Percentiles rank a stretch among this genome's conserved stretches.
Evolutionary conservation across 2,329 filamentous ascomycete species (phyloP).

Genomic region (Fusarium redolens): DNA sequence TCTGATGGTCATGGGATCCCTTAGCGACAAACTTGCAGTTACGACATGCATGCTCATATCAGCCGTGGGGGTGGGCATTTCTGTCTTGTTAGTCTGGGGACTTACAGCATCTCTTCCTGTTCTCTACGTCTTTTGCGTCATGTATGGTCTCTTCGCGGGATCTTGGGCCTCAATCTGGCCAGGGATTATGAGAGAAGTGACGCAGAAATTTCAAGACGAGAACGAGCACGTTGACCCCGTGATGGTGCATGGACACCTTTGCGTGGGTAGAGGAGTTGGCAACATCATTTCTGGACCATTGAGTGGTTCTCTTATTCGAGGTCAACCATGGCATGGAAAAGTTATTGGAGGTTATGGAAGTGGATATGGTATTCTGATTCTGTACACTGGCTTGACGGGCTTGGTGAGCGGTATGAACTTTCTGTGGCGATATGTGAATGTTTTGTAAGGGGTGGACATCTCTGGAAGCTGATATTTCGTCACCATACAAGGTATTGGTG

Average conservation of each 20-base stretch:
- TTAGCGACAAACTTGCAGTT: constrained; percentile 62
- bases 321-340: constrained; percentile 55
- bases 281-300: constrained; percentile 66
- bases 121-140: constrained; percentile 68
- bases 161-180: constrained; percentile 70
- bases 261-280: constrained; percentile 67
- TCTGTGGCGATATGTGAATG: constrained; percentile 26
- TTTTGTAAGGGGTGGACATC: background rate
- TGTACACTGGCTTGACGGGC: constrained; percentile 61
- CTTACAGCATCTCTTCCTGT: constrained; percentile 59
- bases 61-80: constrained; percentile 62
- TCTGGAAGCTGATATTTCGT: background rate
- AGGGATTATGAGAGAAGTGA: constrained; percentile 58
- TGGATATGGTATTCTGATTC: constrained; percentile 64
- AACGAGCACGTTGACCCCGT: constrained; percentile 49
- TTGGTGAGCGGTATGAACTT: constrained; percentile 33
- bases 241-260: constrained; percentile 66
- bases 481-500: background rate
- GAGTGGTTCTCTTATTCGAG: constrained; percentile 61
- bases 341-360: constrained; percentile 59
- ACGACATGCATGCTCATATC: constrained; percentile 64
- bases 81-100: constrained; percentile 70
- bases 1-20: constrained; percentile 53
- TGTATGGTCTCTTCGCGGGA: constrained; percentile 72
- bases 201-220: constrained; percentile 14